Base-by-base conservation (phyloP, 1,139 yeast genomes). In the Blastobotrys capitulatus region DNA sequence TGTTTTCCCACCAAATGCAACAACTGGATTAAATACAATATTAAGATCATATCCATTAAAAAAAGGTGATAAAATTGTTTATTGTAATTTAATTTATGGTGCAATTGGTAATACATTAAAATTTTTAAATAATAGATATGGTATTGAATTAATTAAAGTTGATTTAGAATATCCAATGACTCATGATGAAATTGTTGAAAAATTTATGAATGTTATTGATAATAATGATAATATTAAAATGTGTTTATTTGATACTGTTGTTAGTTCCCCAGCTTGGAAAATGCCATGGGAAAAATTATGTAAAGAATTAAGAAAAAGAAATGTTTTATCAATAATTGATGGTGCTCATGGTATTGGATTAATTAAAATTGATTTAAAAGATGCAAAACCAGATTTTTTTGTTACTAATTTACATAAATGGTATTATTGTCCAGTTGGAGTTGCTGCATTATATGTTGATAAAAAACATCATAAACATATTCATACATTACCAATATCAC, bases 341-440 rank as follows among this genome's bases (percentile, higher is more conserved):
- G 92, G 84, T 12, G 89, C 92, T 2, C 92, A 85, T 61, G 77
- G 80, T 1, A 71, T 79, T 36, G 92, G 92, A 0, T 66, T 79
- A 47, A 59, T 80, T 10, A 76, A 76, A 2, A 56, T 82, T 20
- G 71, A 78, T 50, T 60, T 83, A 46, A 58, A 60, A 0, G 59
- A 62, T 1, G 65, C 78, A 19, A 61, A 72, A 47, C 87, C 90
- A 0, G 89, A 83, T 59, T 83, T 81, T 60, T 77, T 74, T 58
- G 74, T 77, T 15, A 68, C 84, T 38, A 84, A 83, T 59, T 67
- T 83, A 32, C 90, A 85, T 70, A 85, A 85, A 61, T 84, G 90
- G 90, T 69, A 73, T 42, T 80, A 62, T 55, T 74, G 74, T 20
- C 86, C 89, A 2, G 69, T 80, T 45, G 79, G 82, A 0, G 74